These are phyloP conservation scores for Gillenia trifoliata DNA, from an alignment of 306 rosid genomes.

Conservation along the genomic window DNA sequence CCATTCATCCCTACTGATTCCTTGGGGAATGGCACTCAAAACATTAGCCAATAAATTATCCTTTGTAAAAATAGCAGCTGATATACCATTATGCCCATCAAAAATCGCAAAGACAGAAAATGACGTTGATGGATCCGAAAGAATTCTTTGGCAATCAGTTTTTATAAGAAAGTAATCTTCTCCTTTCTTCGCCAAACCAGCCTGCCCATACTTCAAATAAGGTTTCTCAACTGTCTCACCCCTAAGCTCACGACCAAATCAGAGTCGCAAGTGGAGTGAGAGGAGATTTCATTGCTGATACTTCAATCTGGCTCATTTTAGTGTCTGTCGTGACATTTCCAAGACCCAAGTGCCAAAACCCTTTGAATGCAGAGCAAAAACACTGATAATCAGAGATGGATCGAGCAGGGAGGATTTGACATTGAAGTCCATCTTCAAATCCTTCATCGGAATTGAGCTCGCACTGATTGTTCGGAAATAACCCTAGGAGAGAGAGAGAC, in stretches of 20 bases:
- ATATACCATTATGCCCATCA: constrained; percentile 96
- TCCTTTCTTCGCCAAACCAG: no score
- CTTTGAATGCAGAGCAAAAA: constrained; percentile 37
- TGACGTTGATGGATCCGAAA: constrained; percentile 59
- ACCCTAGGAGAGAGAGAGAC: constrained; percentile 37
- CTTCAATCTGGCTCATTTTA: no score
- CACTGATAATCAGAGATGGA: constrained; percentile 40
- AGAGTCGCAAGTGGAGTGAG: no score
- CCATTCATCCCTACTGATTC: constrained; percentile 87
- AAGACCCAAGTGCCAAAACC: constrained; percentile 20
- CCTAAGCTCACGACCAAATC: no score
- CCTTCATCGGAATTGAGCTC: constrained; percentile 24
- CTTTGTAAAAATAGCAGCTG: constrained; percentile 88
- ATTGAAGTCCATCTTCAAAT: constrained; percentile 31
- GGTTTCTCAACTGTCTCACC: no score
- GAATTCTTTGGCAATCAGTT: no score
- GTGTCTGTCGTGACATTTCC: constrained; percentile 43
- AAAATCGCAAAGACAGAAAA: constrained; percentile 94
- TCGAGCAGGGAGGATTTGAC: constrained; percentile 41
- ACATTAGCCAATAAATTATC: constrained; percentile 74
- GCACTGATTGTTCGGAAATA: constrained; percentile 32
- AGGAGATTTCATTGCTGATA: no score
- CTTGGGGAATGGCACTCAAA: constrained; percentile 92
- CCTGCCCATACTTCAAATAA: no score
- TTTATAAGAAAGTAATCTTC: no score